phyloP scores from a whole-genome alignment of 371 early-diverging fungal species.

The Sporodiniella umbellata region DNA sequence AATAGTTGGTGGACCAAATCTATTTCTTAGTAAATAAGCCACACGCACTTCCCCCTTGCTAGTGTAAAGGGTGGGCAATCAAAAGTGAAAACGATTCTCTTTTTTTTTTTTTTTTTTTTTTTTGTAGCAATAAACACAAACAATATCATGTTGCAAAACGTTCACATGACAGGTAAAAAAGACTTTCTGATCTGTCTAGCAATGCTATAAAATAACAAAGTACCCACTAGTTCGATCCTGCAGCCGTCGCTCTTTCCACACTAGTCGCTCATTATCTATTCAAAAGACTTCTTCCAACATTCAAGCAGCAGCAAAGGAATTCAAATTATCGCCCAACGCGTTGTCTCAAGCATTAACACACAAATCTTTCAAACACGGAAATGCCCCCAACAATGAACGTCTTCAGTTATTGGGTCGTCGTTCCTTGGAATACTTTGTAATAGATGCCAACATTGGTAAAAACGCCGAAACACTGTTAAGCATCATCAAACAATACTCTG shows the following conservation, averaged over 20 bases:
- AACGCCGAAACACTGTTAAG: slow-evolving; percentile 12
- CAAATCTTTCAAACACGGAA: slow-evolving; percentile 63
- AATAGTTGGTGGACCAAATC: not conserved
- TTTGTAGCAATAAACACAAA: not conserved
- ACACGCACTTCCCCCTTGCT: not conserved
- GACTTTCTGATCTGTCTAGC: too few species aligned
- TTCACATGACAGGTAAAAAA: slow-evolving; percentile 9
- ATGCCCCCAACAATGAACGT: slow-evolving; percentile 62
- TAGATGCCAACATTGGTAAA: slow-evolving; percentile 16
- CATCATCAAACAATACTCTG: slow-evolving; percentile 6
- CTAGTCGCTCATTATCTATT: slow-evolving; percentile 6
- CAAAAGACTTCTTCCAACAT: slow-evolving; percentile 15
- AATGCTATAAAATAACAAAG: too few species aligned
- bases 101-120: not conserved
- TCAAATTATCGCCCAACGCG: slow-evolving; percentile 16
- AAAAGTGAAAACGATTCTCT: not conserved
- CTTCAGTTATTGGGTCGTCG: slow-evolving; percentile 57
- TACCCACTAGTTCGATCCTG: too few species aligned
- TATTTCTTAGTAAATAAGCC: not conserved
- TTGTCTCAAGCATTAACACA: slow-evolving; percentile 66
- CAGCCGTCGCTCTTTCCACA: slow-evolving; percentile 19
- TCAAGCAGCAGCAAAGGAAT: slow-evolving; percentile 12
- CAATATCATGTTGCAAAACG: not conserved
- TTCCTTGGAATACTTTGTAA: slow-evolving; percentile 31
- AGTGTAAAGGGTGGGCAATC: not conserved